Percentiles rank a stretch among this genome's conserved stretches.
Conservation (phyloP, 768 basidiomycete genomes). For the Suillus ampliporus region DNA sequence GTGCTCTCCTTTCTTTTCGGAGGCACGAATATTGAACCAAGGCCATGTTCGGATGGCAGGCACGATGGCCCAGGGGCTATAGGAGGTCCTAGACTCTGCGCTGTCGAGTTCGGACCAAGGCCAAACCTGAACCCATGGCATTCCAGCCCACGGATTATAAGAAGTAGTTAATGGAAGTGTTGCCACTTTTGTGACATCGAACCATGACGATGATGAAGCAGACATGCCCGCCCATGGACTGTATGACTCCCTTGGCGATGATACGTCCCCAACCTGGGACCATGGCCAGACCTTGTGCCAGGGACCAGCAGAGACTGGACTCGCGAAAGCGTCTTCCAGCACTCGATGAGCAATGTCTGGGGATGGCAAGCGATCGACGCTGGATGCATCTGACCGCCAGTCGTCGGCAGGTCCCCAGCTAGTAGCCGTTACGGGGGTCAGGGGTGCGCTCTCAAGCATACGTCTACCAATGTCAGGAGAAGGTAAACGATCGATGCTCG, state of each 20-base stretch:
- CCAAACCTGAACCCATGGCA: constrained; percentile 6
- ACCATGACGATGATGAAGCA: constrained; percentile 5
- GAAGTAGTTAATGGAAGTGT: constrained; percentile 9
- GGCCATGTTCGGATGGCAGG: constrained; percentile 1
- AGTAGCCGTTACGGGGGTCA: constrained; percentile 49
- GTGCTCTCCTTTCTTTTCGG: background rate
- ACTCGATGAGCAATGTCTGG: constrained; percentile 63
- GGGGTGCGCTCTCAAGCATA: constrained; percentile 30
- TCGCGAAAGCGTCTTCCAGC: constrained; percentile 58
- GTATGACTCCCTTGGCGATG: background rate
- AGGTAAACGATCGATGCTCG: constrained; percentile 46
- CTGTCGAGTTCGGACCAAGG: constrained; percentile 7
- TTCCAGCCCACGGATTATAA: constrained; percentile 8
- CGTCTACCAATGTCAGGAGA: constrained; percentile 66
- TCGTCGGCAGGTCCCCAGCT: constrained; percentile 58
- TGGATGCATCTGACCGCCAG: constrained; percentile 40
- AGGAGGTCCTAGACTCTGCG: background rate
- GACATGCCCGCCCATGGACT: constrained; percentile 6
- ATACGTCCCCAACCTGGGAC: too few species aligned
- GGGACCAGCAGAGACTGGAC: too few species aligned
- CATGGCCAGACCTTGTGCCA: too few species aligned
- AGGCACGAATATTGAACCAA: constrained; percentile 6
- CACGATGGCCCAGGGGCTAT: constrained; percentile 2
- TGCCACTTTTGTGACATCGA: background rate
- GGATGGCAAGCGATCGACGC: constrained; percentile 48